Evolutionary conservation across 495 filamentous ascomycete genomes (phyloP), one percentile per base, ranked within the genome.

Genomic region (Annulohypoxylon stygium): DNA sequence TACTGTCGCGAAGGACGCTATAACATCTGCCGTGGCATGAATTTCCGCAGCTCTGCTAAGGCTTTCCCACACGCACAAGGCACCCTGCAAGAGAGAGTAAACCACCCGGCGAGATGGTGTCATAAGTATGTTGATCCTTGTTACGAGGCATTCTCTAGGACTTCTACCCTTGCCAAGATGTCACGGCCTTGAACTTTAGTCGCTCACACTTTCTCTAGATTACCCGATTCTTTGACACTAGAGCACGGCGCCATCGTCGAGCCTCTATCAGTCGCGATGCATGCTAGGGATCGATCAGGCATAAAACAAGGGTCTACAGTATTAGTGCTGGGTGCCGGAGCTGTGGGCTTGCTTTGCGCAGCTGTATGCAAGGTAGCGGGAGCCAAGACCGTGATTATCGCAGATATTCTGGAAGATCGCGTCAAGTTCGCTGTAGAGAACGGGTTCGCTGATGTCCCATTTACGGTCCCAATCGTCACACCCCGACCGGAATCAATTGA

Each of bases 11-110:
- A 84, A 50, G 91, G 91, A 26, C 85, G 93, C 59, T 96, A 97
- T 79, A 97, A 97, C 80, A 92, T 97, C 82, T 97, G 93, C 85
- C 84, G 85, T n/a, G 79, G 82, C 9, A 91, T 97, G 88, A 84
- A 83, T 55, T 97, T 97, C 81, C 85, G 93, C 53, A 91, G 89
- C 76, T 93, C 90, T 53, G 93, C 93, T 14, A 95, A 94, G 82
- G 80, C 84, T 33, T 91, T 90, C 79, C 92, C 93, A 3, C 93
- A 97, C 73, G 86, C 89, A 20, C 93, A 97, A 81, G 93, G 93
- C 14, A 97, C 93, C 11, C 83, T 97, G 54, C 93, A 95, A 84
- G 90, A 92, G 66, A 84, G 86, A 64, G 90, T 95, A 41, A 92
- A 91, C 76, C 93, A 94, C 76, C 92, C 93, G 0, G 92, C 90